phyloP scores from a whole-genome alignment of 1,139 yeast species.

The Sugiyamaella grinbergsii region DNA sequence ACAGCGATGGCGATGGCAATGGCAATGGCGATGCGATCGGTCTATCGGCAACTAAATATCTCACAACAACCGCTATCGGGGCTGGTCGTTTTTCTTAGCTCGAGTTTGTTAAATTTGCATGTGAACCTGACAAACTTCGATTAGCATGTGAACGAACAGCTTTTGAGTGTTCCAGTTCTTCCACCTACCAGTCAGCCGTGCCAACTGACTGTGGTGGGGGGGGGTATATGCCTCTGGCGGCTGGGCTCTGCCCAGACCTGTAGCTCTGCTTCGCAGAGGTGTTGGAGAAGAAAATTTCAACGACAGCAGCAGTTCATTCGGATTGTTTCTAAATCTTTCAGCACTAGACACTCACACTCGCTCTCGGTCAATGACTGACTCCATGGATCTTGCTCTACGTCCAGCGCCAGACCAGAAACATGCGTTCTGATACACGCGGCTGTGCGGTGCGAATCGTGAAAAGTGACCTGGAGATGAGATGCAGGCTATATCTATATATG shows the following conservation, averaged over 20 bases:
- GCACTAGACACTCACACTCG: too few species aligned
- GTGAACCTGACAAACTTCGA: constrained; percentile 7
- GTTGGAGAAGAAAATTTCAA: neutral
- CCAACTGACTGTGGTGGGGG: neutral
- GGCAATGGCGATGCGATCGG: too few species aligned
- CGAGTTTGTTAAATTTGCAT: constrained; percentile 3
- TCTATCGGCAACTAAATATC: too few species aligned
- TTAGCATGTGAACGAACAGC: constrained; percentile 17
- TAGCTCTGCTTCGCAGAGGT: constrained; percentile 6
- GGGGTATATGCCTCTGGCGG: constrained; percentile 1
- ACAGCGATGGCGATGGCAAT: neutral
- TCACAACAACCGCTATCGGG: too few species aligned
- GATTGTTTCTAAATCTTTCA: too few species aligned
- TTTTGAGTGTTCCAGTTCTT: too few species aligned
- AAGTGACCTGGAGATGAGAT: too few species aligned
- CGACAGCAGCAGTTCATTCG: neutral
- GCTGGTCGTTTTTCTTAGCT: constrained; percentile 1
- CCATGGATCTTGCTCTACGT: too few species aligned
- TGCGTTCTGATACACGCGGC: too few species aligned
- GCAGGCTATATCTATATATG: neutral
- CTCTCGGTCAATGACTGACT: too few species aligned
- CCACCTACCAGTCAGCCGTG: neutral
- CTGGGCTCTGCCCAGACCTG: constrained; percentile 9
- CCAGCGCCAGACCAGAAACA: too few species aligned
- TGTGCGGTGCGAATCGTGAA: too few species aligned